phyloP scores from a whole-genome alignment of 352 stramenopile species.

The Globisporangium abappressorium region DNA sequence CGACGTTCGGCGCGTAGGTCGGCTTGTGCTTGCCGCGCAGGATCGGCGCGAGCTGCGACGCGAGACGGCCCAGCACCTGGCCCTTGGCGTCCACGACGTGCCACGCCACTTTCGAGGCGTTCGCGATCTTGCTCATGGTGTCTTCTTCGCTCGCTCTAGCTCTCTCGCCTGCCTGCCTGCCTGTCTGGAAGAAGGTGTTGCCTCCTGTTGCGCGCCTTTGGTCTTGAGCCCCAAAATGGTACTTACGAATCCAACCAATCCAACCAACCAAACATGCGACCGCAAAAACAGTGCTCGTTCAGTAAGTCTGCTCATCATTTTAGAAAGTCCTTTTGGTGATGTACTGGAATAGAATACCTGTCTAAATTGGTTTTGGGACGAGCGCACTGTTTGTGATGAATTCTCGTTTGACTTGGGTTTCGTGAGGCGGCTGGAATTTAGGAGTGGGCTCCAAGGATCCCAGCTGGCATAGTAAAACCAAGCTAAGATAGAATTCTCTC shows the following conservation, averaged over 20 bases:
- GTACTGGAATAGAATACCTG: too few species aligned
- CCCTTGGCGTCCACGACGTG: conserved; percentile 96
- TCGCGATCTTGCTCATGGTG: conserved; percentile 80
- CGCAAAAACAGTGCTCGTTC: too few species aligned
- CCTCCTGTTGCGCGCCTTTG: background rate
- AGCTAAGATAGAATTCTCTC: too few species aligned
- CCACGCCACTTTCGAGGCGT: conserved; percentile 88
- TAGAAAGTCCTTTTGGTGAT: too few species aligned
- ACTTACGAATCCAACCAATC: background rate
- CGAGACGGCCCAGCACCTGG: conserved; percentile 95
- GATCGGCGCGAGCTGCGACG: conserved; percentile 94
- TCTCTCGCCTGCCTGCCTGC: background rate
- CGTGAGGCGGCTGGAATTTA: too few species aligned
- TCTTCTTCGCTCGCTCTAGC: background rate
- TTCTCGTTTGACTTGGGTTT: too few species aligned
- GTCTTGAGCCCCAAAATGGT: background rate
- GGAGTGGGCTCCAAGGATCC: too few species aligned
- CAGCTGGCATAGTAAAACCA: too few species aligned
- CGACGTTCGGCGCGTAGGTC: conserved; percentile 96
- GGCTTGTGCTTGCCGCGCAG: conserved; percentile 99
- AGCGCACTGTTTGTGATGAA: too few species aligned
- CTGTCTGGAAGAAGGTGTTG: background rate
- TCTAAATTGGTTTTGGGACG: too few species aligned
- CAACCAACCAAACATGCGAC: background rate
- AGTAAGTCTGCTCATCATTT: too few species aligned